Evolutionary conservation across 1,139 yeast genomes (phyloP), one percentile per base, ranked within the genome.

Genomic region (Debaryomycetaceae sp.): DNA sequence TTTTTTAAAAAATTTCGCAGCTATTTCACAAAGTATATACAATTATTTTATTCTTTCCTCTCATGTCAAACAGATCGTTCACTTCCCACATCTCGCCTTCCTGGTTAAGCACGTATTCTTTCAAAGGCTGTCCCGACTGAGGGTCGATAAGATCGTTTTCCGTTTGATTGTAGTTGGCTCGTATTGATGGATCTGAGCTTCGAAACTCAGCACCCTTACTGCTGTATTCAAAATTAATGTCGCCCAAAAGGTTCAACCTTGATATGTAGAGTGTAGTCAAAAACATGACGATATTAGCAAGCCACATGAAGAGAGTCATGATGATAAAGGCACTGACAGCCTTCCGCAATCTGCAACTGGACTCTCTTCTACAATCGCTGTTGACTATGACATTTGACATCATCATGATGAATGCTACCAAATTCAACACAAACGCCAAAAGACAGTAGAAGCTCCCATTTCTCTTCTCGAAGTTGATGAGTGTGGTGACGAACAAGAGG

Each of bases 381-480:
- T 54, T 46, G 7, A 72, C 62, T 24, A 65, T 52, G 17, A 68
- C 49, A 11, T 55, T 50, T 24, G 72, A 56, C 4, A 62, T 49
- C n/a, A 63, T 59, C 49, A 71, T 53, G 17, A 66, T 58, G 47
- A 70, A 66, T 9, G 72, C 59, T 5, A 66, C 66, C n/a, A 68
- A 44, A 17, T 68, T 64, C 49, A 70, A 49, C 5, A 69, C 29
- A 36, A 66, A 56, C 2, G 75, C 71, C 0, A 64, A 58, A 11
- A 69, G 51, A 43, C 76, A 70, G 49, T 72, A 73, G 47, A 73
- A 71, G 40, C 73, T 68, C 1, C 78, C 78, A 48, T 72, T 72
- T 46, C 76, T 51, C 47, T 57, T 63, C 46, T 72, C 78, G 45
- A 69, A 73, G 45, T 68, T 69, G 42, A 74, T 61, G 7, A 70